Evolutionary conservation across 2,329 filamentous ascomycete genomes (phyloP), one percentile per base, ranked within the genome.

Genomic region (Rutstroemia sp.): DNA sequence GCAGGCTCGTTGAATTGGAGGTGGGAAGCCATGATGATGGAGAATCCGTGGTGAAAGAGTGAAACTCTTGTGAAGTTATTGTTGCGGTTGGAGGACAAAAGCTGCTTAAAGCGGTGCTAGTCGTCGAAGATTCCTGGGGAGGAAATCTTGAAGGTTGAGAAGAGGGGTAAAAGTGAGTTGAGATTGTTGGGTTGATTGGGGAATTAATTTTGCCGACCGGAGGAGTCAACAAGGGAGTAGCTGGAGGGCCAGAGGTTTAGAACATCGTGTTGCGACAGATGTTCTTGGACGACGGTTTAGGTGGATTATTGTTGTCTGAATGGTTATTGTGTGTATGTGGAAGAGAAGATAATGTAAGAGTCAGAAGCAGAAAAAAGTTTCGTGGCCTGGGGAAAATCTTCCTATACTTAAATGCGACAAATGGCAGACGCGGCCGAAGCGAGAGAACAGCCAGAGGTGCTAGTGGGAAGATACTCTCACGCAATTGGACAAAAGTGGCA

Each of bases 31-130:
- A 92, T 92, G 80, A 68, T 90, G 83, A 82, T 72, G 74, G 71
- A 73, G 83, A 81, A 88, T 87, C 87, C 87, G 87, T 91, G 80
- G 80, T 90, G 86, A 86, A 86, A 85, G 88, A 84, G 82, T 78
- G 70, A 66, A 79, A 82, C 82, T 86, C 85, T 82, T 78, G 81
- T 70, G 74, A 71, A 75, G 77, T 72, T 80, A 83, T 83, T 75
- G 75, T 83, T 74, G 75, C 74, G 77, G 78, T 78, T 68, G 70
- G 71, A 67, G 71, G 72, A 75, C 73, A 72, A 71, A 75, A 80
- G 82, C 79, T 81, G 81, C 78, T 66, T 66, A 75, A 75, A 79
- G 82, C 80, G 74, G 75, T 74, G 78, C 78, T 79, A 69, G 76
- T 83, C 81, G 86, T 86, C 85, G 88, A 82, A 70, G 81, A 80